These are phyloP conservation scores for Lecanoromycetidae sp. DNA, from an alignment of 2,329 filamentous ascomycete species.

Conservation along the genomic window DNA sequence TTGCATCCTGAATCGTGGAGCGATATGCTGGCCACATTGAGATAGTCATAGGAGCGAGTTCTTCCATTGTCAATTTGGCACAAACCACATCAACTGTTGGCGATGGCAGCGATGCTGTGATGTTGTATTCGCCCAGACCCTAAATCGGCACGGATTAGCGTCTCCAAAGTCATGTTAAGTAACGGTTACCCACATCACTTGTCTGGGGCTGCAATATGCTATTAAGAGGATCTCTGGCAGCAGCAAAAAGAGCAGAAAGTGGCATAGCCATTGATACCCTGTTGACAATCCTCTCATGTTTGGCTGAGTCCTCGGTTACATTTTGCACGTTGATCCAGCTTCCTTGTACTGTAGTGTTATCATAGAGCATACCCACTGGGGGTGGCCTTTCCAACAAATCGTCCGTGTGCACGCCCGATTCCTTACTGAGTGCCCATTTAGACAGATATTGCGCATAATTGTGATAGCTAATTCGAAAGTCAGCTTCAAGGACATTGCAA, in stretches of 20 bases:
- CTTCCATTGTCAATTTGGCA: conserved; percentile 47
- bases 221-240: conserved; percentile 50
- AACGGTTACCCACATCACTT: conserved; percentile 27
- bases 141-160: conserved; percentile 1
- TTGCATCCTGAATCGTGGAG: too few relatives aligned
- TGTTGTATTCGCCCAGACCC: conserved; percentile 56
- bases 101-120: conserved; percentile 56
- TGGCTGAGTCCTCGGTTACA: conserved; percentile 39
- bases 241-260: conserved; percentile 55
- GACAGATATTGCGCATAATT: conserved; percentile 52
- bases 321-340: conserved; percentile 54
- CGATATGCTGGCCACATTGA: conserved; percentile 44
- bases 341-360: conserved; percentile 59
- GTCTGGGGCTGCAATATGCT: conserved; percentile 57
- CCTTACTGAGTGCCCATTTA: conserved; percentile 41
- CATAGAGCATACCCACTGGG: conserved; percentile 52
- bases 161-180: background rate
- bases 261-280: conserved; percentile 69
- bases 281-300: conserved; percentile 47
- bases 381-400: conserved; percentile 41
- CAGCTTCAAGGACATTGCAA: too few relatives aligned
- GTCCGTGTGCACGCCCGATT: conserved; percentile 31
- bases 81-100: conserved; percentile 63
- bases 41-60: conserved; percentile 55
- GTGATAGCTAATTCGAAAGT: conserved; percentile 40